Evolutionary conservation across 192 early-diverging fungal species (phyloP), one percentile per base, ranked within the genome.

Genomic region (Thoreauomyces humboldtii): DNA sequence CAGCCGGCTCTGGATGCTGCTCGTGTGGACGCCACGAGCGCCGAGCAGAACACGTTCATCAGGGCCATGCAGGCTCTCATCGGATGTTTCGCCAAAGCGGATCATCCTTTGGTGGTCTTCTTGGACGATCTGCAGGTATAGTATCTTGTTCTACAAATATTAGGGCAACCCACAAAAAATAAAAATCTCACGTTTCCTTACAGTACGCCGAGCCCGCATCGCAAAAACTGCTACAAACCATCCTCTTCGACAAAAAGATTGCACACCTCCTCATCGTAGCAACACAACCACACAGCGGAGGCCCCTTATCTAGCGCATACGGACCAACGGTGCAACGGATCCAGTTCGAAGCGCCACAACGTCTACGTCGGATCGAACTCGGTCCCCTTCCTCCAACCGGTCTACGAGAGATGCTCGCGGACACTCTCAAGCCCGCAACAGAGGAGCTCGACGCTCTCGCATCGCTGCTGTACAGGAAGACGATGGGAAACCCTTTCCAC

Each of bases 401-500:
- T 15, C 54, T 81, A 5, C 47, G 59, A 17, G 69, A 76, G 41
- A 70, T 77, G 29, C 59, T 81, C 14, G 38, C 61, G 24, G 76
- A 74, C 22, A 63, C 68, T 24, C 28, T 81, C 7, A 48, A 57
- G 12, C 79, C 79, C 14, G 44, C 72, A 1, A 29, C 53, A 17
- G 50, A 57, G 15, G 72, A 76, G 31, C 14, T 68, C 45, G 51
- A 70, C 29, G 38, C 32, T 12, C 65, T 82, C 2, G 74, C 73
- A 1, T 44, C 61, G n/a, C 32, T 82, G 17, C 41, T 82, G 4
- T 73, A 61, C 58, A 28, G 66, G 4, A 76, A 77, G 61, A 82
- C 80, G 14, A 47, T 69, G 57, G 80, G 80, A 17, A 82, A 76
- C 25, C 77, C 74, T 14, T 46, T 70, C 25, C 61, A 74, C 53